Evolutionary conservation across 1,284 basidiomycete genomes (phyloP).

Genomic region (Tilletia caries): DNA sequence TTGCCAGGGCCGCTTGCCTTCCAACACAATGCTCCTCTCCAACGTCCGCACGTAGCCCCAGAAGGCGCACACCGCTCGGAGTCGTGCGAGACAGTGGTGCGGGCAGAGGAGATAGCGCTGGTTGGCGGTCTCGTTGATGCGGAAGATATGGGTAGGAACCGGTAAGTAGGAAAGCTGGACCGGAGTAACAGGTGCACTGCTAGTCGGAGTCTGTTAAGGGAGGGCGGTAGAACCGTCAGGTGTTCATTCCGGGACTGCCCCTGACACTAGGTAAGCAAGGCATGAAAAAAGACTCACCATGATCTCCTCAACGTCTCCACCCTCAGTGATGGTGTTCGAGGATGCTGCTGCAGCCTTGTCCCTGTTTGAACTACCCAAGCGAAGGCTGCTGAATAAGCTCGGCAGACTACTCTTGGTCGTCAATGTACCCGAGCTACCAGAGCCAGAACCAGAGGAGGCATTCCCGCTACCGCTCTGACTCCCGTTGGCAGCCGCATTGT

Average conservation of each 20-base stretch:
- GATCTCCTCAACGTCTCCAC: not conserved
- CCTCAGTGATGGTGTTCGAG: not conserved
- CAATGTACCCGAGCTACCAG: not conserved
- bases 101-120: slow-evolving; percentile 48
- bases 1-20: slow-evolving; percentile 41
- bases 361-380: not conserved
- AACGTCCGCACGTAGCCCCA: slow-evolving; percentile 49
- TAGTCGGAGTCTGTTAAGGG: not conserved
- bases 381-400: slow-evolving; percentile 5
- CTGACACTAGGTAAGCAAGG: too few relatives aligned
- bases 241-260: too few relatives aligned
- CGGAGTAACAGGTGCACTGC: not conserved
- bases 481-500: not conserved
- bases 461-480: not conserved
- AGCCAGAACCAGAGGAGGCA: not conserved
- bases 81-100: slow-evolving; percentile 45
- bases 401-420: slow-evolving; percentile 3
- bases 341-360: not conserved
- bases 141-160: slow-evolving; percentile 52
- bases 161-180: slow-evolving; percentile 22
- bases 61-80: slow-evolving; percentile 46
- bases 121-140: slow-evolving; percentile 38
- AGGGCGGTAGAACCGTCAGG: too few relatives aligned
- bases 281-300: not conserved
- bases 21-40: slow-evolving; percentile 49